These are phyloP conservation scores for Paspalum notatum DNA, from an alignment of 176 grass and related monocot genomes.

Conservation along the genomic window DNA sequence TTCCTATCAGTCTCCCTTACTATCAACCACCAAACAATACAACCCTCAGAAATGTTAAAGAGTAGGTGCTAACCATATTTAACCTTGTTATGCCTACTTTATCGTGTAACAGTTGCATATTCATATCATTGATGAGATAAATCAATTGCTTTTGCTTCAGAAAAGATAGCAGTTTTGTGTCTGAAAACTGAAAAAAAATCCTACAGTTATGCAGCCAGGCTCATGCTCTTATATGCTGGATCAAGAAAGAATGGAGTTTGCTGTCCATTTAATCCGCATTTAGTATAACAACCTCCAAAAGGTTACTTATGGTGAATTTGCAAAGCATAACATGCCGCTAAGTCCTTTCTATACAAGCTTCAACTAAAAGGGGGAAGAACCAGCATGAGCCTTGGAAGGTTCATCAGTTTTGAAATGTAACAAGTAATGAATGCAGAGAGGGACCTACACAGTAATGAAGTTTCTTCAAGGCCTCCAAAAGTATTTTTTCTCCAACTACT, in stretches of 20 bases:
- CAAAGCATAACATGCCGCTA: background rate
- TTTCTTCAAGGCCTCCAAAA: conserved; percentile 62
- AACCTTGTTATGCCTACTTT: conserved; percentile 4
- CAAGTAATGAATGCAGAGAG: background rate
- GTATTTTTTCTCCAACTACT: conserved; percentile 70
- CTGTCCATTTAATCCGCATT: background rate
- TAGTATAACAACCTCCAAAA: background rate
- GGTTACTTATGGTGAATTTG: background rate
- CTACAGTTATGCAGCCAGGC: background rate
- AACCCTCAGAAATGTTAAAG: conserved; percentile 6
- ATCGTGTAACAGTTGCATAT: background rate
- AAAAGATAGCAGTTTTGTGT: background rate
- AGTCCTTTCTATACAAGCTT: background rate
- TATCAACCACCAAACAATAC: background rate
- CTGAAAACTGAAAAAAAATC: background rate
- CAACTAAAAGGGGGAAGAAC: background rate
- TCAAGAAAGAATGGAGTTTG: no score
- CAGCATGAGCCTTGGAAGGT: conserved; percentile 6
- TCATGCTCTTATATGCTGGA: background rate
- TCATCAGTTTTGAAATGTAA: background rate
- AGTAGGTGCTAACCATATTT: background rate
- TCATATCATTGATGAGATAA: background rate
- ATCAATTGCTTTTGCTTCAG: background rate
- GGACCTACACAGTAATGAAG: conserved; percentile 71
- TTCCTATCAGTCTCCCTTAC: background rate